Base-by-base conservation (phyloP, 2,329 filamentous ascomycete species). In the Colletotrichum tropicicola region DNA sequence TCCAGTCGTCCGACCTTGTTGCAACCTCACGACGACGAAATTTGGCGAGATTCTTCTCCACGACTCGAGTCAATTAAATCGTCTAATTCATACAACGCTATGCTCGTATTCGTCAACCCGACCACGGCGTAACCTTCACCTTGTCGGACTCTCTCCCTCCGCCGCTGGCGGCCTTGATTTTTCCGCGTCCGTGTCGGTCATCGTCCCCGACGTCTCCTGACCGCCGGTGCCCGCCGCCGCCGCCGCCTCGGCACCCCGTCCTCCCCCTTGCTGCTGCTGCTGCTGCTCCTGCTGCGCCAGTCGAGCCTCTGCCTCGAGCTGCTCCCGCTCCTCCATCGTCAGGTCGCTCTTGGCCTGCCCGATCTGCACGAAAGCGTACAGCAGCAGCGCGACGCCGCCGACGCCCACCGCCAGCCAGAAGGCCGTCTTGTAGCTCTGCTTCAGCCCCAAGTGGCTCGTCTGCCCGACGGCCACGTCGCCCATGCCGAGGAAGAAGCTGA, bases 401-500 rank as follows among this genome's bases (percentile, higher is more conserved):
- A 85, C 80, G 1, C 81, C 89, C 21, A 88, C 80, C 55, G 88
- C 86, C 23, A 89, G 87, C 89, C 89, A 91, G 68, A 92, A 91
- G 0, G 85, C 88, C 23, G 85, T 84, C 72, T 88, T 85, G 72
- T 91, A 92, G 63, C 88, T 90, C 60, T 80, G 69, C 47, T 78
- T 77, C 41, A 78, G 58, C 0, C 84, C 83, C 15, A 83, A 68
- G 2, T 73, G 67, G 37, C 76, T 77, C 19, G 84, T 84, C 41
- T 83, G 81, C 0, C 86, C 83, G 3, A 87, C 80, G 10, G 82
- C 82, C 10, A 94, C 83, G 73, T 94, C 92, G 1, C 87, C 88
- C 56, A 94, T 85, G 0, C 90, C 91, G 5, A 94, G 81, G 78
- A 89, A 88, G 54, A 94, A 83, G 1, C 91, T 90, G 70, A 93